These are phyloP conservation scores for Nakazawaea ambrosiae DNA, from an alignment of 805 yeast genomes.

Conservation along the genomic window DNA sequence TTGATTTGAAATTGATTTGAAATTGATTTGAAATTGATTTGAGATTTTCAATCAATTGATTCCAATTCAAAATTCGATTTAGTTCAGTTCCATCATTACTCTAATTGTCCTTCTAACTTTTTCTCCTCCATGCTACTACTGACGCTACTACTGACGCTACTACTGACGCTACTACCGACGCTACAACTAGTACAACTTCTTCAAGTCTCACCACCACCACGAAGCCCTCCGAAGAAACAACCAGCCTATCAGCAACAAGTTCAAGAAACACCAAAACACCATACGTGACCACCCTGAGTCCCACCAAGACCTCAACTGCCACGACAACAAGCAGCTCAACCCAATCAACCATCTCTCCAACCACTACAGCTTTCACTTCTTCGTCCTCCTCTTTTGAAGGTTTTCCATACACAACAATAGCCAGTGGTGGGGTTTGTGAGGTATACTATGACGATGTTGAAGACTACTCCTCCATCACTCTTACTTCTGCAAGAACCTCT, in stretches of 20 bases:
- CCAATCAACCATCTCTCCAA: constrained; percentile 12
- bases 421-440: constrained; percentile 25
- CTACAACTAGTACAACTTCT: constrained; percentile 13
- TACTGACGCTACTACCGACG: constrained; percentile 3
- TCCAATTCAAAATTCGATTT: too few relatives aligned
- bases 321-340: constrained; percentile 9
- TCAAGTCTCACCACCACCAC: constrained; percentile 11
- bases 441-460: constrained; percentile 29
- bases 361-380: constrained; percentile 13
- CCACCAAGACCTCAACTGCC: constrained; percentile 11
- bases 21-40: too few relatives aligned
- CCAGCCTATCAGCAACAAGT: constrained; percentile 7
- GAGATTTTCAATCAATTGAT: too few relatives aligned
- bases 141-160: neutral
- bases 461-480: constrained; percentile 7
- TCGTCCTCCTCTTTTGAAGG: neutral
- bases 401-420: constrained; percentile 24
- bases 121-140: constrained; percentile 8
- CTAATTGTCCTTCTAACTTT: too few relatives aligned
- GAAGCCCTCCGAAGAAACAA: constrained; percentile 7
- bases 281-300: constrained; percentile 11
- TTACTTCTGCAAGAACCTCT: constrained; percentile 6
- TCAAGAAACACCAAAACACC: constrained; percentile 11
- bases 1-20: too few relatives aligned
- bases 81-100: too few relatives aligned